Conservation (phyloP, 2,329 filamentous ascomycete genomes). For the Aurifilum marmelostoma region DNA sequence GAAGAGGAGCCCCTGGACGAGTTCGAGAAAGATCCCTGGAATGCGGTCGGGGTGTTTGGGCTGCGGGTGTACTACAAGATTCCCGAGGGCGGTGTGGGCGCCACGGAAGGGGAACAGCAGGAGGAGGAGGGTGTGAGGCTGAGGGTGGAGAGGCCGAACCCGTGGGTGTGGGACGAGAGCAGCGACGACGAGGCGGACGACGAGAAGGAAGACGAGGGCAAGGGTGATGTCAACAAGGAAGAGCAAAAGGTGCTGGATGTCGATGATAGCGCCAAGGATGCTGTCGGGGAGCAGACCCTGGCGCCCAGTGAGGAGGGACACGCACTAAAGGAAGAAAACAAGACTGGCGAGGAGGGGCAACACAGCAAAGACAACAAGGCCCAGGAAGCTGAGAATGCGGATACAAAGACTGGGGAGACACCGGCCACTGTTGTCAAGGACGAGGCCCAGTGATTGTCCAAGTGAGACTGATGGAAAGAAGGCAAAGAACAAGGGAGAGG, state of each 20-base stretch:
- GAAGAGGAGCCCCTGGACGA: constrained; percentile 48
- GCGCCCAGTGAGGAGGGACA: constrained; percentile 19
- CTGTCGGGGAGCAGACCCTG: constrained; percentile 17
- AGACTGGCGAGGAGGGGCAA: neutral
- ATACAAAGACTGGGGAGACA: neutral
- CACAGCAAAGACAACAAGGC: neutral
- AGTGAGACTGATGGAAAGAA: constrained; percentile 17
- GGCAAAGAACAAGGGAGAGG: constrained; percentile 25
- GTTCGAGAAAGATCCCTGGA: constrained; percentile 61
- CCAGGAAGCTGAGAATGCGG: neutral
- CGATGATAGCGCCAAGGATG: constrained; percentile 40
- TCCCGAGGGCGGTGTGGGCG: constrained; percentile 21
- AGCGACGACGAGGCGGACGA: constrained; percentile 35
- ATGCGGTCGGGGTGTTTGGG: constrained; percentile 63
- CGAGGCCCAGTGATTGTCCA: neutral
- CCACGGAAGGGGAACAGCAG: constrained; percentile 12
- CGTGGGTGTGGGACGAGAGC: constrained; percentile 28
- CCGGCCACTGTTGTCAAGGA: neutral
- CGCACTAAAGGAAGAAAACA: neutral
- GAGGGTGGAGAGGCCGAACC: constrained; percentile 35
- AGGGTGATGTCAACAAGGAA: constrained; percentile 17
- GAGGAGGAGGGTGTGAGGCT: constrained; percentile 33
- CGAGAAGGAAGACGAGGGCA: constrained; percentile 25
- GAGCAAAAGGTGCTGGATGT: constrained; percentile 36
- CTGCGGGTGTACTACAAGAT: constrained; percentile 61